Base-by-base conservation (phyloP, 2,329 filamentous ascomycete species). In the Acrocalymma vagum region DNA sequence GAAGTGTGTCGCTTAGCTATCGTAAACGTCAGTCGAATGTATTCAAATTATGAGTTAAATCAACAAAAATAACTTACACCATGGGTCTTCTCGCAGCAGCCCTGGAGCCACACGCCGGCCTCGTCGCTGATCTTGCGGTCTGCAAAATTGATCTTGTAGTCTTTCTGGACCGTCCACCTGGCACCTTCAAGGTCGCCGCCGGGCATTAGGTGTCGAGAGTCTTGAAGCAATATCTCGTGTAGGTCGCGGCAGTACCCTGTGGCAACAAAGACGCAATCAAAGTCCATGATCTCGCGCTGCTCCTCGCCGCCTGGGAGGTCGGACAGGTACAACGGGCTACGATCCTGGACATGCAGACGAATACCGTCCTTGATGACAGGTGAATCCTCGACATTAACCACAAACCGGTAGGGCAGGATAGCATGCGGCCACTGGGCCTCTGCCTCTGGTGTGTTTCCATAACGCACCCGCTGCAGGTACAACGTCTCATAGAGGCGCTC, bases 31-130 rank as follows among this genome's bases (percentile, higher is more conserved):
- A 55, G 55, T 48, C 17, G 9, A 14, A 20, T 7, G 22, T 11
- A 5, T 15, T 36, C 27, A 14, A 29, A 24, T 6, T 22, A 21
- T 15, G 4, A 10, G 32, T 15, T 17, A 25, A 24, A 3, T 21
- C 11, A 23, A 27, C 38, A 20, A 15, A 25, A 8, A 35, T 21
- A 27, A 84, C 87, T 84, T 81, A 93, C 87, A 45, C 93, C 93
- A 70, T 97, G 93, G 22, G 91, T 95, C 48, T 80, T 84, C 76
- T 97, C 92, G 67, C 91, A 95, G 74, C 92, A 96, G 21, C 93
- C 93, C 69, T 97, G 94, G 58, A 97, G 77, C 87, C 89, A 97
- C 43, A 97, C 78, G 3, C 92, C 92, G 10, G 90, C 87, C 29
- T 85, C 83, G 0, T 78, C 65, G n/a, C 83, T 80, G 22, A 97